Evolutionary conservation across 2,329 filamentous ascomycete species (phyloP).

Genomic region (Cytospora paraplurivora): DNA sequence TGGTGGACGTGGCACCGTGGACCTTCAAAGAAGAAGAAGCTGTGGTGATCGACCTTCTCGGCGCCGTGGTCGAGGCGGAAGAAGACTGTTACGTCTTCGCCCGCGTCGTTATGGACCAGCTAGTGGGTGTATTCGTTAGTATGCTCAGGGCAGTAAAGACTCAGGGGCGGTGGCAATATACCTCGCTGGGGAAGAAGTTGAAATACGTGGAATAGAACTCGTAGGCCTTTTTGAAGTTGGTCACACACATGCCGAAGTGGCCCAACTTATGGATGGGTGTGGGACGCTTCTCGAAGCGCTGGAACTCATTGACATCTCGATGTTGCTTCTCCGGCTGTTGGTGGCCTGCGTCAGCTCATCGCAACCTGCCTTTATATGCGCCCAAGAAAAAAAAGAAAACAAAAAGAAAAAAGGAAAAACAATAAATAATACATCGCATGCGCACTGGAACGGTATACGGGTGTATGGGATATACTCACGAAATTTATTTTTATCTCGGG

Average conservation of each 20-base stretch:
- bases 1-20: constrained; percentile 62
- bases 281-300: constrained; percentile 52
- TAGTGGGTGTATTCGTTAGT: constrained; percentile 27
- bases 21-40: constrained; percentile 54
- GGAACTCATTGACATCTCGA: constrained; percentile 48
- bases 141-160: neutral
- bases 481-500: constrained; percentile 50
- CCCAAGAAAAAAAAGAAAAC: too few species aligned
- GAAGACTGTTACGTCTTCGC: constrained; percentile 47
- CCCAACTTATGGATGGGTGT: constrained; percentile 56
- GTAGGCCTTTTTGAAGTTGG: constrained; percentile 50
- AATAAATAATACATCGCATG: neutral
- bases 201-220: constrained; percentile 54
- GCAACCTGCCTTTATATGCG: neutral
- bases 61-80: constrained; percentile 48
- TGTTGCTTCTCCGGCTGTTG: constrained; percentile 32
- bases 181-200: constrained; percentile 55
- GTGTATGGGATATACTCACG: constrained; percentile 17
- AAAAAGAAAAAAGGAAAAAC: too few species aligned
- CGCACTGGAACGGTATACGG: neutral
- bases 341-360: neutral
- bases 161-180: constrained; percentile 30
- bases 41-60: constrained; percentile 53
- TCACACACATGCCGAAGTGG: constrained; percentile 57
- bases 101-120: constrained; percentile 42